A percentile compares a stretch with the other conserved stretches of the same genome.
phyloP scores from a whole-genome alignment of 2,329 filamentous ascomycete genomes.

The Arthroderma sp. region DNA sequence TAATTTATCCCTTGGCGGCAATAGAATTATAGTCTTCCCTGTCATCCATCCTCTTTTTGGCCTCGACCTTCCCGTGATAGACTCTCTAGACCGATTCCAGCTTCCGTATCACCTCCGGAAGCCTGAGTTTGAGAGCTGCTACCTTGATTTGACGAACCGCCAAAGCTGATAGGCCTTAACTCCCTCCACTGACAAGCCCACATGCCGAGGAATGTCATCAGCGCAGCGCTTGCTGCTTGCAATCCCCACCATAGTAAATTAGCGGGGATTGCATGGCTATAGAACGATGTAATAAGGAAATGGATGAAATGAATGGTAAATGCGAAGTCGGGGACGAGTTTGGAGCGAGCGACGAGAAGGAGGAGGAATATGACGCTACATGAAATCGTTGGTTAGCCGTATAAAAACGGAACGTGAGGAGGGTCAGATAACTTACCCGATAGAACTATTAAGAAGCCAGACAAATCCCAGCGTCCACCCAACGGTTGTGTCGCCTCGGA shows the following conservation, averaged over 20 bases:
- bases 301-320: conserved; percentile 78
- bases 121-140: conserved; percentile 37
- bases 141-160: conserved; percentile 29
- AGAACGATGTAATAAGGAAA: conserved; percentile 62
- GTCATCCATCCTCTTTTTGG: conserved; percentile 15
- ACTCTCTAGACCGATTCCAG: conserved; percentile 7
- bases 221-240: conserved; percentile 44
- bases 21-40: conserved; percentile 51
- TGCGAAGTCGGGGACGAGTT: conserved; percentile 89
- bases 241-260: conserved; percentile 79
- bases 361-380: conserved; percentile 69
- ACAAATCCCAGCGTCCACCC: conserved; percentile 57
- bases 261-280: conserved; percentile 61
- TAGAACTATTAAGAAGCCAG: conserved; percentile 52
- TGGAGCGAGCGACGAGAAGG: conserved; percentile 71
- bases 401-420: too few species aligned
- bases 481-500: conserved; percentile 54
- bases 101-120: conserved; percentile 32
- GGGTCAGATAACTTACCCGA: conserved; percentile 41
- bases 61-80: conserved; percentile 11
- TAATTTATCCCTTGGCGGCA: conserved; percentile 29
- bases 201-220: conserved; percentile 62
- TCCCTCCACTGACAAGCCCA: conserved; percentile 91
- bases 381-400: conserved; percentile 1
- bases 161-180: conserved; percentile 76